phyloP scores from a whole-genome alignment of 352 stramenopile species.

The Achlya hypogyna region DNA sequence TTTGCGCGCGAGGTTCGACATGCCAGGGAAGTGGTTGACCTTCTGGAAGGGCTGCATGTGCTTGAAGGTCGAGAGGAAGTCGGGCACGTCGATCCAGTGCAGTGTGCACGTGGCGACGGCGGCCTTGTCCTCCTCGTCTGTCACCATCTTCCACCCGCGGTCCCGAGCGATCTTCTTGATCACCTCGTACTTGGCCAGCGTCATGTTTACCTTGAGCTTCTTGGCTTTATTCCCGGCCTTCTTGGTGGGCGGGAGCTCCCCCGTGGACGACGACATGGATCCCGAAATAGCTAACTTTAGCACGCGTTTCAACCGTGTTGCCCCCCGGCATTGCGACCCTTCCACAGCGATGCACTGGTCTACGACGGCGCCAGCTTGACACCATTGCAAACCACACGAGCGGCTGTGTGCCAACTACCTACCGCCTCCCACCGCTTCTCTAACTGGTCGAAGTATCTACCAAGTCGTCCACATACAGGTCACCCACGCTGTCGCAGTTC shows the following conservation, averaged over 20 bases:
- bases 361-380: too few species aligned
- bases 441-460: too few species aligned
- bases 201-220: slow-evolving; percentile 56
- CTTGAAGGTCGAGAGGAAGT: slow-evolving; percentile 86
- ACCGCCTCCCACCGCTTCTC: too few species aligned
- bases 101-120: slow-evolving; percentile 78
- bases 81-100: slow-evolving; percentile 92
- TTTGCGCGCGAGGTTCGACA: slow-evolving; percentile 93
- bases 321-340: too few species aligned
- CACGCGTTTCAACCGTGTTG: too few species aligned
- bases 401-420: too few species aligned
- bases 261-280: not conserved
- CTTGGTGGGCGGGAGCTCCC: too few species aligned
- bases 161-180: slow-evolving; percentile 67
- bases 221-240: not conserved
- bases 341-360: too few species aligned
- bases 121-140: slow-evolving; percentile 58
- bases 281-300: too few species aligned
- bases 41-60: slow-evolving; percentile 87
- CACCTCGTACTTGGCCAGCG: slow-evolving; percentile 71
- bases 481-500: too few species aligned
- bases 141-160: slow-evolving; percentile 65
- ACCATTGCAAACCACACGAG: too few species aligned
- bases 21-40: slow-evolving; percentile 93
- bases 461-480: too few species aligned